phyloP scores from a whole-genome alignment of 2,329 filamentous ascomycete species.

The Aspergillus alliaceus region DNA sequence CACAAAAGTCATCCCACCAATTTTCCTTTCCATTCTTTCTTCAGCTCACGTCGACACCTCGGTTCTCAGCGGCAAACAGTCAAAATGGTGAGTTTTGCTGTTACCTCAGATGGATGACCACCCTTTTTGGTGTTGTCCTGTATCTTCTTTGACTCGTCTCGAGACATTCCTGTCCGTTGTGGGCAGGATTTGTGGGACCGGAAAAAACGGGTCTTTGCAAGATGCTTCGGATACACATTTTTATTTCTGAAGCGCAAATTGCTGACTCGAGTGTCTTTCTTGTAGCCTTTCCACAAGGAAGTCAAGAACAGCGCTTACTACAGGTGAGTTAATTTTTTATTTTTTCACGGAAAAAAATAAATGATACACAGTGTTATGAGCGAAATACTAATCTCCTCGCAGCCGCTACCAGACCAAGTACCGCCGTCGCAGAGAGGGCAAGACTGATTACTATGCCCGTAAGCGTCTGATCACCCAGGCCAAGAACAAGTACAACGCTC shows the following conservation, averaged over 20 bases:
- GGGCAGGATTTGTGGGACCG: conserved; percentile 13
- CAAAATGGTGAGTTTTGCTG: conserved; percentile 47
- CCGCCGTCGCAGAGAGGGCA: conserved; percentile 91
- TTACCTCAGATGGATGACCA: conserved; percentile 26
- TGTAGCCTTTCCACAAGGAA: conserved; percentile 85
- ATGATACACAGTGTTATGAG: too few relatives aligned
- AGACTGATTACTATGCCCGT: conserved; percentile 99
- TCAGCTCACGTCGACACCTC: conserved; percentile 37
- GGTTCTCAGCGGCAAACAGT: conserved; percentile 37
- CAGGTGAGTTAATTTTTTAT: conserved; percentile 70
- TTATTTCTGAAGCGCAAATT: conserved; percentile 99
- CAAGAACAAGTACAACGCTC: conserved; percentile 99
- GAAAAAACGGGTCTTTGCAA: conserved; percentile 77
- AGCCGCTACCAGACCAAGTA: conserved; percentile 99
- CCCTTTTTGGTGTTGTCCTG: conserved; percentile 14
- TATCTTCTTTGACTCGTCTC: background rate
- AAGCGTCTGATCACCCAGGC: conserved; percentile 99
- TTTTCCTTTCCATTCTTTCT: conserved; percentile 28
- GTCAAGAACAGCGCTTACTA: conserved; percentile 99
- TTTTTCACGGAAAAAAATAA: too few relatives aligned
- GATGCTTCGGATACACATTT: conserved; percentile 84
- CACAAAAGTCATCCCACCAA: conserved; percentile 41
- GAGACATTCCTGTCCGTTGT: conserved; percentile 11
- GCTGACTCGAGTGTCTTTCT: conserved; percentile 79
- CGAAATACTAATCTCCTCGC: conserved; percentile 22